These are phyloP conservation scores for Helicocarpus griseus DNA, from an alignment of 2,329 filamentous ascomycete species.

Conservation along the genomic window DNA sequence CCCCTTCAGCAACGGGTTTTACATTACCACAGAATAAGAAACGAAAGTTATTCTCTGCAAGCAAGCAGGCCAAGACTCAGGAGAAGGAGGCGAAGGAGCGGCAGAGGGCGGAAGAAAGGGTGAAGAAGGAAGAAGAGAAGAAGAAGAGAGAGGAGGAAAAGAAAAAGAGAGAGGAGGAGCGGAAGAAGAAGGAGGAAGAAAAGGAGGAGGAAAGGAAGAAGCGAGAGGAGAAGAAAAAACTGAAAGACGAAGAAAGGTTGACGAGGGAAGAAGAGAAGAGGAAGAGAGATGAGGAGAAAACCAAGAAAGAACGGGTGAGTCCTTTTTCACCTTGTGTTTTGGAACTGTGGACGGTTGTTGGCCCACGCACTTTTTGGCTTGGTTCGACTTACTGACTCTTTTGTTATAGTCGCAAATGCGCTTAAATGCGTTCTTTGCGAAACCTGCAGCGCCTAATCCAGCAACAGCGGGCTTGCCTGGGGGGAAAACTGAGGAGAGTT, in stretches of 20 bases:
- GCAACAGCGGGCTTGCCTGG: conserved; percentile 8
- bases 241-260: conserved; percentile 28
- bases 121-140: conserved; percentile 31
- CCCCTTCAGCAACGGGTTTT: conserved; percentile 5
- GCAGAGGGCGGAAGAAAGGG: conserved; percentile 21
- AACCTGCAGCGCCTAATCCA: conserved; percentile 26
- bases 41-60: conserved; percentile 23
- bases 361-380: conserved; percentile 17
- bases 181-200: conserved; percentile 35
- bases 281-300: conserved; percentile 22
- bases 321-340: neutral
- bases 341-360: no score
- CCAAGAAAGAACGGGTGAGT: conserved; percentile 39
- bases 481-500: conserved; percentile 11
- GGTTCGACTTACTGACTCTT: conserved; percentile 17
- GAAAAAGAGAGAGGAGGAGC: conserved; percentile 36
- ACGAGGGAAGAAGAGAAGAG: conserved; percentile 21
- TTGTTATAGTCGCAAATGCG: conserved; percentile 35
- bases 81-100: conserved; percentile 22
- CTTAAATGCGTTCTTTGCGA: conserved; percentile 42
- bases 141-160: conserved; percentile 37
- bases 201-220: conserved; percentile 35
- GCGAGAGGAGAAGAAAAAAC: conserved; percentile 36
- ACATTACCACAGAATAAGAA: conserved; percentile 20
- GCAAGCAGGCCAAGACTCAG: conserved; percentile 17